A percentile compares a stretch with the other conserved stretches of the same genome.
phyloP scores from a whole-genome alignment of 352 stramenopile species.

The Globisporangium cystogenes region DNA sequence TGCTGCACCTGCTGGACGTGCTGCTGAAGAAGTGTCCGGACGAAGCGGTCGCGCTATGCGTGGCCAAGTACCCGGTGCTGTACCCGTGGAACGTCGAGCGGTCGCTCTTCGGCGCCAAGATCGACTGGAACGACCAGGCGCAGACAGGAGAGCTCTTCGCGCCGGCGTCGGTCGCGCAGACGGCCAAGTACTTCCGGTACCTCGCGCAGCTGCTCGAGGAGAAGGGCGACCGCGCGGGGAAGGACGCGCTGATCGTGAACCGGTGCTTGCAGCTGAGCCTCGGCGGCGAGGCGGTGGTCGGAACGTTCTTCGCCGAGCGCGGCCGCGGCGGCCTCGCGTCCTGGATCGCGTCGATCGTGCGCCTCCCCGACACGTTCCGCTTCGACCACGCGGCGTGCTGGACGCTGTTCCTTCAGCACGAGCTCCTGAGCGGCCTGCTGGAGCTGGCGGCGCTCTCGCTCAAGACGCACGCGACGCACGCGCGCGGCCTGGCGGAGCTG shows the following conservation, averaged over 20 bases:
- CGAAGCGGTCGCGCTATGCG: conserved; percentile 69
- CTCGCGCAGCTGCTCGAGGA: conserved; percentile 59
- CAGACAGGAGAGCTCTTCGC: conserved; percentile 21
- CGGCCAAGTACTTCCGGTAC: conserved; percentile 66
- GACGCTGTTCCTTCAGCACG: conserved; percentile 46
- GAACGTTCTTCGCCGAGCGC: conserved; percentile 45
- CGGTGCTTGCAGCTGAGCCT: conserved; percentile 66
- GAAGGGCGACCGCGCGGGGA: conserved; percentile 31
- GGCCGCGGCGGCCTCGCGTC: conserved; percentile 16
- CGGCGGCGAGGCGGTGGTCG: conserved; percentile 29
- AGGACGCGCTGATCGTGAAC: conserved; percentile 44
- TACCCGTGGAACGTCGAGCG: conserved; percentile 81
- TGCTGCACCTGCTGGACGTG: conserved; percentile 75
- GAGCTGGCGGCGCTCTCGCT: conserved; percentile 48
- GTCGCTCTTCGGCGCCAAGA: conserved; percentile 57
- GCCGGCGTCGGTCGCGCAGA: conserved; percentile 38
- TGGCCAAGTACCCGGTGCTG: conserved; percentile 59
- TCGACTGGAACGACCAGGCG: conserved; percentile 36
- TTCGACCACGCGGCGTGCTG: conserved; percentile 57
- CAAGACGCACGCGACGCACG: conserved; percentile 7
- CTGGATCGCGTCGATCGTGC: conserved; percentile 46
- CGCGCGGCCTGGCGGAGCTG: conserved; percentile 32
- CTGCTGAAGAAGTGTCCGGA: conserved; percentile 73
- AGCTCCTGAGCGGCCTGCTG: conserved; percentile 35
- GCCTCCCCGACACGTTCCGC: conserved; percentile 31